A percentile compares a stretch with the other conserved stretches of the same genome.
These are phyloP conservation scores for Trichophyton rubrum DNA, from an alignment of 2,329 filamentous ascomycete genomes.

Conservation along the genomic window DNA sequence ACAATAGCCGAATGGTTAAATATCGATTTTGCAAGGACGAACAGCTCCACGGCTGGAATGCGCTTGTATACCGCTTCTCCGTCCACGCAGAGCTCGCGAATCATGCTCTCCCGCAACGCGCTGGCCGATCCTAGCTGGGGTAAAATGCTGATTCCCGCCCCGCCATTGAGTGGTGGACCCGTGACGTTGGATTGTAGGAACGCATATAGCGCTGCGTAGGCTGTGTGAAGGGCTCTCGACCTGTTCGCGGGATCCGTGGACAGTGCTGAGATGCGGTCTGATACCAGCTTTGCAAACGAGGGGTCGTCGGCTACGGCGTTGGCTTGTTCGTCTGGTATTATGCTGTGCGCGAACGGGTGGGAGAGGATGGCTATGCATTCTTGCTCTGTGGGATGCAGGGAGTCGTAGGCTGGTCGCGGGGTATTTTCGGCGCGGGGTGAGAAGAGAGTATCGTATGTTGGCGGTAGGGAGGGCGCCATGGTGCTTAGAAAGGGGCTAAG, in stretches of 20 bases:
- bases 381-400: constrained; percentile 23
- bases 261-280: constrained; percentile 21
- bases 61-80: constrained; percentile 77
- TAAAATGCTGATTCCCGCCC: constrained; percentile 38
- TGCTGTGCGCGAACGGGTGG: constrained; percentile 26
- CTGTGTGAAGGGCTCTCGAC: constrained; percentile 42
- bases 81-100: constrained; percentile 63
- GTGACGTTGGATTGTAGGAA: constrained; percentile 84
- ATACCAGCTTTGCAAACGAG: constrained; percentile 28
- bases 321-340: constrained; percentile 18
- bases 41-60: constrained; percentile 71
- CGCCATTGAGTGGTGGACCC: constrained; percentile 61
- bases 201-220: constrained; percentile 57
- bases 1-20: constrained; percentile 37
- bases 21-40: constrained; percentile 58
- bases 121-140: constrained; percentile 28
- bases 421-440: constrained; percentile 11
- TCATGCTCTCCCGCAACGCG: constrained; percentile 39
- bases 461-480: constrained; percentile 10
- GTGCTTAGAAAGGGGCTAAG: not conserved
- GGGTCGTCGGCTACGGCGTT: constrained; percentile 13
- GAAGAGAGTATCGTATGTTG: constrained; percentile 25
- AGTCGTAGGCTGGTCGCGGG: constrained; percentile 19
- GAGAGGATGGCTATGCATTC: constrained; percentile 24
- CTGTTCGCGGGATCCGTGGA: constrained; percentile 11